A percentile compares a stretch with the other conserved stretches of the same genome.
Conservation (phyloP, 2,329 filamentous ascomycete genomes). For the Talaromyces sp. region DNA sequence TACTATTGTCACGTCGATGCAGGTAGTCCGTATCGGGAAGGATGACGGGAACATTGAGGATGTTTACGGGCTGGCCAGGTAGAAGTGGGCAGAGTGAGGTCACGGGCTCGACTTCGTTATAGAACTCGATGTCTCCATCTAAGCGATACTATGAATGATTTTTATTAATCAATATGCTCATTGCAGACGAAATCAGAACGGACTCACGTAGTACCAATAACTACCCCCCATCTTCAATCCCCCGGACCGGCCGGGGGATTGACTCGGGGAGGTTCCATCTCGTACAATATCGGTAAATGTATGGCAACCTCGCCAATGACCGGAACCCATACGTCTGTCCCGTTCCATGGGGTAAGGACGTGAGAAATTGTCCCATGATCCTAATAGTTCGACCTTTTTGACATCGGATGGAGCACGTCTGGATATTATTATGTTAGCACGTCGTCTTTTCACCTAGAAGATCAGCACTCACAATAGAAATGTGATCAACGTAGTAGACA, state of each 20-base stretch:
- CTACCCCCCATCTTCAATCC: slow-evolving; percentile 88
- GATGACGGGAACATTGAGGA: slow-evolving; percentile 75
- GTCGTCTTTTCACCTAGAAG: neutral
- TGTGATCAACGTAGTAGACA: slow-evolving; percentile 21
- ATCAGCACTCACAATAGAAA: slow-evolving; percentile 21
- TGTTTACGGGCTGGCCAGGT: slow-evolving; percentile 83
- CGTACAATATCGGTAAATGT: slow-evolving; percentile 80
- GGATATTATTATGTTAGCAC: slow-evolving; percentile 1
- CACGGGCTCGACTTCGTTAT: slow-evolving; percentile 68
- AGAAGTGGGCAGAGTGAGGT: slow-evolving; percentile 81
- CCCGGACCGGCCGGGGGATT: slow-evolving; percentile 61
- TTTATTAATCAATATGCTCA: neutral
- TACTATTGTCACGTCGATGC: slow-evolving; percentile 62
- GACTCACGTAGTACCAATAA: slow-evolving; percentile 91
- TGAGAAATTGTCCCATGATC: slow-evolving; percentile 94
- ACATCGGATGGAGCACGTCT: slow-evolving; percentile 39
- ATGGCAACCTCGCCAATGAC: slow-evolving; percentile 84
- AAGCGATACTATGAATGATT: slow-evolving; percentile 66
- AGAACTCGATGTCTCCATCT: slow-evolving; percentile 71
- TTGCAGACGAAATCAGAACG: neutral
- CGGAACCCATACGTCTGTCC: slow-evolving; percentile 69
- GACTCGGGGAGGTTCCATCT: slow-evolving; percentile 62
- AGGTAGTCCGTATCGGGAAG: slow-evolving; percentile 44
- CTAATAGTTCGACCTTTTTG: slow-evolving; percentile 71
- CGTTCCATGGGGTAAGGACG: slow-evolving; percentile 75